A percentile compares a stretch with the other conserved stretches of the same genome.
These are phyloP conservation scores for Eimeria tenella DNA, from an alignment of 169 alveolate species.

Conservation along the genomic window DNA sequence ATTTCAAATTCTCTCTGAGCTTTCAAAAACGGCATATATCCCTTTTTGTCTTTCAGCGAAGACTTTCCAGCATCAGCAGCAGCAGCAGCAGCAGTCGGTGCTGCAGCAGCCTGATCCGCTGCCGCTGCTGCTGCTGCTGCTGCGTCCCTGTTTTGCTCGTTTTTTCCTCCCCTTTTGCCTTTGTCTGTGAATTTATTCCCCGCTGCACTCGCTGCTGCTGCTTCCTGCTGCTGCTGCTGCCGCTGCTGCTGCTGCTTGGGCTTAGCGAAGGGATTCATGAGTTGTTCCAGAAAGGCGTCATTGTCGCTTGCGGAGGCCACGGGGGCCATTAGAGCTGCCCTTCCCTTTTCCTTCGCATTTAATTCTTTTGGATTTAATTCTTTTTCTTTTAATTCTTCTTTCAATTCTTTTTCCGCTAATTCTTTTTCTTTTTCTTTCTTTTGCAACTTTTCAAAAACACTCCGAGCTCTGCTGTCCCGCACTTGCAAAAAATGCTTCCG, in stretches of 20 bases:
- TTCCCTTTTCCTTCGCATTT: too few relatives aligned
- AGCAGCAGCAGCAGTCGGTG: background rate
- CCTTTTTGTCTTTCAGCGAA: background rate
- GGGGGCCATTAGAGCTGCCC: background rate
- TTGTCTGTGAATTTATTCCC: background rate
- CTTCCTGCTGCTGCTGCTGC: too few relatives aligned
- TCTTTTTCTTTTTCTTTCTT: background rate
- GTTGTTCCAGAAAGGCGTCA: constrained; percentile 16
- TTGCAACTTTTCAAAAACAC: background rate
- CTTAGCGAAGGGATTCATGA: background rate
- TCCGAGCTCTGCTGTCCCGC: background rate
- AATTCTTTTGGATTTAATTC: background rate
- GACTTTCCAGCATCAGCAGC: background rate
- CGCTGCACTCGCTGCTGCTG: too few relatives aligned
- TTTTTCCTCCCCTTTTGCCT: background rate
- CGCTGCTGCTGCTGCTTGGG: background rate
- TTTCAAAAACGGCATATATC: background rate
- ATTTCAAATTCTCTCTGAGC: background rate
- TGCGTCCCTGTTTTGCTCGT: background rate
- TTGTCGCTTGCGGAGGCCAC: constrained; percentile 12
- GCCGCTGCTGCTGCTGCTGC: background rate
- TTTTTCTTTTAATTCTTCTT: background rate
- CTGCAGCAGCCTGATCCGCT: background rate
- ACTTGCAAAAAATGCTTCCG: background rate
- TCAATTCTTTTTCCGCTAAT: background rate